Evolutionary conservation across 73 alveolate species (phyloP).

Genomic region (Breviolum minutum): DNA sequence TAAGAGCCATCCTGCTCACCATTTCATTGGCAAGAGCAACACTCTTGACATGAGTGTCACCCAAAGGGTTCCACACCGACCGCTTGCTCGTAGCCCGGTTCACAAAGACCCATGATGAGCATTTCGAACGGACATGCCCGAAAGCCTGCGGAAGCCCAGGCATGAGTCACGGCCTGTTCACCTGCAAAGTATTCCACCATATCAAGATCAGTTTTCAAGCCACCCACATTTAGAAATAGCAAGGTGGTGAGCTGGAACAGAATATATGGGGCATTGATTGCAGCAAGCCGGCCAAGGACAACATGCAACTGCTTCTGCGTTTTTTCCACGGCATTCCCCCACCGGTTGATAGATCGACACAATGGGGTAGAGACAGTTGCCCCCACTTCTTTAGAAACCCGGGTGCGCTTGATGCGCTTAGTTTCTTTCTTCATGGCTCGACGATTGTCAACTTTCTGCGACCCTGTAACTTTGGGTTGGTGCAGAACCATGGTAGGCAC

Average conservation of each 20-base stretch:
- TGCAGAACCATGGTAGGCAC: not conserved
- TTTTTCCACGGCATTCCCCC: not conserved
- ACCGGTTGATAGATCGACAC: not conserved
- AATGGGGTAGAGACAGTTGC: not conserved
- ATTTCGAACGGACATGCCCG: constrained; percentile 1
- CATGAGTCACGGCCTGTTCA: not conserved
- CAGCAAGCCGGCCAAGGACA: not conserved
- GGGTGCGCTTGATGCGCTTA: not conserved
- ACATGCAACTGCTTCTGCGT: not conserved
- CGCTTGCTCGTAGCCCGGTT: not conserved
- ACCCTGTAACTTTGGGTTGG: not conserved
- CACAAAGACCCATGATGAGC: not conserved
- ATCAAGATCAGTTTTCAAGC: not conserved
- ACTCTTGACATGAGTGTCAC: not conserved
- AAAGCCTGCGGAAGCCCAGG: not conserved
- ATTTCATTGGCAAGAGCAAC: not conserved
- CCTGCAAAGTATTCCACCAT: not conserved
- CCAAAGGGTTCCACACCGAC: not conserved
- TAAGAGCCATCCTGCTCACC: not conserved
- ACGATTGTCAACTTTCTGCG: not conserved
- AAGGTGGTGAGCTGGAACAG: constrained; percentile 3
- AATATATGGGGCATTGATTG: not conserved
- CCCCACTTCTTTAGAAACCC: not conserved
- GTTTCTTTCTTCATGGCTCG: not conserved
- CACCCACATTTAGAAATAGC: not conserved